Evolutionary conservation across 768 basidiomycete species (phyloP).

Genomic region (Leucocoprinus leucothites): DNA sequence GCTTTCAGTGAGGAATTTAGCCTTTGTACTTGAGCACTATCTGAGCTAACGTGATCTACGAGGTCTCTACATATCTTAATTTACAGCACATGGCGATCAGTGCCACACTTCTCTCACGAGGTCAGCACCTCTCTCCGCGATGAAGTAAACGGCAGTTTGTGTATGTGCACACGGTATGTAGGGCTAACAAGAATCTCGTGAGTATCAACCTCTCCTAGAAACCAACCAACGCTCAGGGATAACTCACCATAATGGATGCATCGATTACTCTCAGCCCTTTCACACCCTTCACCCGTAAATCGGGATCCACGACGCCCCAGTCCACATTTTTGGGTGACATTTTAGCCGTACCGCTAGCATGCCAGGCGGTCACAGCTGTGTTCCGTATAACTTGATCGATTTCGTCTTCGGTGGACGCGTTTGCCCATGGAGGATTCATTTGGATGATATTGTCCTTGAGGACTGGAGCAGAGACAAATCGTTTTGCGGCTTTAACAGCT

Average conservation of each 20-base stretch:
- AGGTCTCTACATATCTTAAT: no score
- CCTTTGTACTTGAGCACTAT: no score
- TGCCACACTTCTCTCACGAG: slow-evolving; percentile 2
- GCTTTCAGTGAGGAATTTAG: no score
- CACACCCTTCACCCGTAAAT: slow-evolving; percentile 32
- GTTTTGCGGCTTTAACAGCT: slow-evolving; percentile 15
- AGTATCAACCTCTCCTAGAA: neutral
- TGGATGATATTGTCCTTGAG: slow-evolving; percentile 15
- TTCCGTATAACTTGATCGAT: slow-evolving; percentile 18
- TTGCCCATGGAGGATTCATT: neutral
- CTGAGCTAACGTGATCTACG: no score
- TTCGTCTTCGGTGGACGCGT: neutral
- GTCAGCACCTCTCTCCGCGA: slow-evolving; percentile 3
- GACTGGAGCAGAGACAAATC: slow-evolving; percentile 19
- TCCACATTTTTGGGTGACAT: slow-evolving; percentile 25
- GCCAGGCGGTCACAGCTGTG: slow-evolving; percentile 21
- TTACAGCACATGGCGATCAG: no score
- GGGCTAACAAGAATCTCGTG: neutral
- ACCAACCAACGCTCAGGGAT: neutral
- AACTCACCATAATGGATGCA: slow-evolving; percentile 30
- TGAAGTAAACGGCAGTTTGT: slow-evolving; percentile 6
- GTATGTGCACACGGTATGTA: slow-evolving; percentile 8
- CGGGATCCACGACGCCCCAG: slow-evolving; percentile 33
- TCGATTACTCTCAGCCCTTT: slow-evolving; percentile 35
- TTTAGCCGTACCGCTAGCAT: slow-evolving; percentile 28